These are phyloP conservation scores for Candida xyloterini DNA, from an alignment of 805 yeast species.

Conservation along the genomic window DNA sequence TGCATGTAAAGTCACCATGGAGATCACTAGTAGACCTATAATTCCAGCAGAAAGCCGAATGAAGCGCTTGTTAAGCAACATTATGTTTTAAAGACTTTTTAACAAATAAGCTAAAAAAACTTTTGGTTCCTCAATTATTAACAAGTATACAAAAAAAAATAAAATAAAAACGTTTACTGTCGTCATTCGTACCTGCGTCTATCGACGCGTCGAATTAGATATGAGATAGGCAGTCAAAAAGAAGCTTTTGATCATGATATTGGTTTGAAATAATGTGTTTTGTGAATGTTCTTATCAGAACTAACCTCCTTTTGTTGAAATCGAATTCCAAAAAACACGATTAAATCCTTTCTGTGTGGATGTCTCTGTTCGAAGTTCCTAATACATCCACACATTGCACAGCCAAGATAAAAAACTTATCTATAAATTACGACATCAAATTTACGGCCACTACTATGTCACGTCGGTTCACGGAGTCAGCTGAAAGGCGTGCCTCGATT, in stretches of 20 bases:
- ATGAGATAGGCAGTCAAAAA: too few relatives aligned
- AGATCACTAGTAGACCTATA: conserved; percentile 9
- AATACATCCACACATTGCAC: conserved; percentile 3
- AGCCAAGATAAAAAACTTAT: conserved; percentile 5
- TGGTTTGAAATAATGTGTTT: too few relatives aligned
- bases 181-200: conserved; percentile 8
- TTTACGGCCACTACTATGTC: too few relatives aligned
- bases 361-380: conserved; percentile 5
- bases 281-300: too few relatives aligned
- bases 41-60: conserved; percentile 17
- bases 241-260: too few relatives aligned
- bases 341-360: neutral
- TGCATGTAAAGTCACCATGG: conserved; percentile 11
- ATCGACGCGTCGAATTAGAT: conserved; percentile 1
- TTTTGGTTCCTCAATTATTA: neutral
- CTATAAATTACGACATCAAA: too few relatives aligned
- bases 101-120: neutral
- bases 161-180: too few relatives aligned
- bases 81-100: neutral
- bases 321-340: neutral
- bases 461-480: conserved; percentile 40
- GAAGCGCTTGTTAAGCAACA: conserved; percentile 18
- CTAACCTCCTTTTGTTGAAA: too few relatives aligned
- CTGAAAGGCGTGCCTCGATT: conserved; percentile 47
- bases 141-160: conserved; percentile 4